Evolutionary conservation across 2,329 filamentous ascomycete species (phyloP), one percentile per base, ranked within the genome.

Genomic region (Epicoccum sorghinum): DNA sequence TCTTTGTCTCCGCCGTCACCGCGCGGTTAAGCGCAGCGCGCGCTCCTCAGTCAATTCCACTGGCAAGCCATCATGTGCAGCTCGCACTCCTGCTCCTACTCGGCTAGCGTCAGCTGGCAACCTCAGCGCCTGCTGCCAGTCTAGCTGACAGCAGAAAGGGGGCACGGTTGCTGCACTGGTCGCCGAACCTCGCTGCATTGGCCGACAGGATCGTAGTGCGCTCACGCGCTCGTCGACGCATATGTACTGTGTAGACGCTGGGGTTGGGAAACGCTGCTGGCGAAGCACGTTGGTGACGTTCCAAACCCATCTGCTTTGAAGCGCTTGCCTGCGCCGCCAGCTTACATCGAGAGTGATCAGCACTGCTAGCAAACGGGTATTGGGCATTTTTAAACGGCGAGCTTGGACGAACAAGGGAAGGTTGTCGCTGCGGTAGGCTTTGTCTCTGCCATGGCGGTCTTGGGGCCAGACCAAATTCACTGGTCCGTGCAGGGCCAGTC

Each of bases 391-490:
- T 36, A 47, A 61, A 66, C 62, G 64, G 62, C 60, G 60, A 65
- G 54, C 49, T 55, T 62, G 61, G 47, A 57, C 60, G 44, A 58
- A 62, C 45, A 46, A 41, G 60, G 55, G 47, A 61, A 54, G 51
- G 43, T 40, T 55, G 52, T 64, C 61, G 64, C 63, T 67, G 55
- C 57, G 44, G 55, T 56, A 59, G 47, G 58, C 69, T 72, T 72
- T 67, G 68, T 71, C 65, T 67, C 60, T 68, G 59, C 57, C 55
- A 68, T 56, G 61, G 63, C 54, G 41, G 54, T 52, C 52, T 45
- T 53, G 55, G 62, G 71, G 69, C 71, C 66, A 73, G 71, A 73
- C 68, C 70, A 46, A 25, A 33, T 9, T 25, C 18, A 47, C 48
- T 22, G 43, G 66, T 62, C 67, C 61, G 70, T 71, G 70, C 68